Percentiles rank a stretch among this genome's conserved stretches.
Evolutionary conservation across 116 monocot species (phyloP).

Genomic region (Trichopus zeylanicus): DNA sequence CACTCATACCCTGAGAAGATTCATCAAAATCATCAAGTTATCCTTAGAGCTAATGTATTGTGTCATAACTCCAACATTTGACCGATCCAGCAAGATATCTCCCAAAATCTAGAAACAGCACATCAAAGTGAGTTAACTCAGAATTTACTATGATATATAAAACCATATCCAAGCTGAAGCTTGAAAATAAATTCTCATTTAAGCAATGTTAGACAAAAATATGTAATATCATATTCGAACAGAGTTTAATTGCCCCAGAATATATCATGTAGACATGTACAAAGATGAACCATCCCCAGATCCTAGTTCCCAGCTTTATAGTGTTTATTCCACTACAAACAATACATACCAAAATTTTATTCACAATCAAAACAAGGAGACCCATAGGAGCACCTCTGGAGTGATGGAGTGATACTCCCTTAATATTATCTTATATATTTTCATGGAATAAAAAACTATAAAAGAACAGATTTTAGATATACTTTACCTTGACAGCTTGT

Average conservation of each 20-base stretch:
- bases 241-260: no score
- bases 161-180: not conserved
- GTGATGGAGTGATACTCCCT: no score
- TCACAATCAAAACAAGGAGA: no score
- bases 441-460: not conserved
- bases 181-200: not conserved
- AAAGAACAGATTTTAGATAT: conserved; percentile 2
- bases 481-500: conserved; percentile 79
- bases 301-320: no score
- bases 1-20: conserved; percentile 76
- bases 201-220: not conserved
- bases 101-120: conserved; percentile 64
- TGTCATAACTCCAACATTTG: conserved; percentile 79
- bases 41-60: conserved; percentile 83
- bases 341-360: no score
- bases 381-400: no score
- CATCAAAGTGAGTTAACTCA: not conserved
- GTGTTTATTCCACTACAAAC: no score
- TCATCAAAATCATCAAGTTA: conserved; percentile 86
- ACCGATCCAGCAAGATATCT: conserved; percentile 87
- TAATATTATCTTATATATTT: no score
- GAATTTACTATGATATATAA: not conserved
- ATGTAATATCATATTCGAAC: not conserved
- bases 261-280: no score
- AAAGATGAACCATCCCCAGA: no score